phyloP scores from a whole-genome alignment of 2,329 filamentous ascomycete species.

The Boeremia lycopersici region DNA sequence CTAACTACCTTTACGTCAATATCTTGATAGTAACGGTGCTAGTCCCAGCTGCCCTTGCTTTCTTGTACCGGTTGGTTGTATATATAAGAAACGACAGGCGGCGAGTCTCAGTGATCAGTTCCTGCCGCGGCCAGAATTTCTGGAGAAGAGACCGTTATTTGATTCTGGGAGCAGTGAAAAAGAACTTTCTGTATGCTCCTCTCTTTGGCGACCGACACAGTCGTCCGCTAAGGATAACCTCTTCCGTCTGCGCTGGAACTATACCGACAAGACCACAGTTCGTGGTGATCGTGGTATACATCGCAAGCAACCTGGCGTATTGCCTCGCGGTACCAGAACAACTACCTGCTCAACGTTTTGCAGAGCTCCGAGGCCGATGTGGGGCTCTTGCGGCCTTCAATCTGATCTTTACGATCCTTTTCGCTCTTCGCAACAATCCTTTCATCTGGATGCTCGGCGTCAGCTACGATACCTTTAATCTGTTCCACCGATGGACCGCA shows the following conservation, averaged over 20 bases:
- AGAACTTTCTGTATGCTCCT: slow-evolving; percentile 49
- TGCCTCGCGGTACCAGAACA: slow-evolving; percentile 60
- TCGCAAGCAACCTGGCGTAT: slow-evolving; percentile 49
- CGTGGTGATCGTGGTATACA: slow-evolving; percentile 49
- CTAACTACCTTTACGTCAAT: slow-evolving; percentile 48
- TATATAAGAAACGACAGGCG: slow-evolving; percentile 18
- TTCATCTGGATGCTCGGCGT: slow-evolving; percentile 71
- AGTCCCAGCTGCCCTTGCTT: slow-evolving; percentile 6
- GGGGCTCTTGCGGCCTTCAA: slow-evolving; percentile 75
- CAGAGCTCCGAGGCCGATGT: slow-evolving; percentile 64
- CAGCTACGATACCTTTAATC: slow-evolving; percentile 78
- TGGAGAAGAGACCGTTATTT: slow-evolving; percentile 19
- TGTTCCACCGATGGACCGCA: slow-evolving; percentile 77
- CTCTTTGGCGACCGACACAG: slow-evolving; percentile 47
- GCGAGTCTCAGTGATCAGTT: slow-evolving; percentile 11
- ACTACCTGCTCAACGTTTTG: slow-evolving; percentile 72
- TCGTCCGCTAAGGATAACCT: slow-evolving; percentile 47
- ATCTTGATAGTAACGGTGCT: slow-evolving; percentile 19
- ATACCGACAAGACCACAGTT: slow-evolving; percentile 50
- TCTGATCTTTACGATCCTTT: slow-evolving; percentile 73
- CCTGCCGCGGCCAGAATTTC: slow-evolving; percentile 15
- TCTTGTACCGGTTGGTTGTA: slow-evolving; percentile 10
- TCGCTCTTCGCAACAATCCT: slow-evolving; percentile 76
- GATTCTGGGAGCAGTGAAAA: slow-evolving; percentile 42
- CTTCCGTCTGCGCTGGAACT: slow-evolving; percentile 48